These are phyloP conservation scores for Epichloe bromicola DNA, from an alignment of 2,329 filamentous ascomycete genomes.

Conservation along the genomic window DNA sequence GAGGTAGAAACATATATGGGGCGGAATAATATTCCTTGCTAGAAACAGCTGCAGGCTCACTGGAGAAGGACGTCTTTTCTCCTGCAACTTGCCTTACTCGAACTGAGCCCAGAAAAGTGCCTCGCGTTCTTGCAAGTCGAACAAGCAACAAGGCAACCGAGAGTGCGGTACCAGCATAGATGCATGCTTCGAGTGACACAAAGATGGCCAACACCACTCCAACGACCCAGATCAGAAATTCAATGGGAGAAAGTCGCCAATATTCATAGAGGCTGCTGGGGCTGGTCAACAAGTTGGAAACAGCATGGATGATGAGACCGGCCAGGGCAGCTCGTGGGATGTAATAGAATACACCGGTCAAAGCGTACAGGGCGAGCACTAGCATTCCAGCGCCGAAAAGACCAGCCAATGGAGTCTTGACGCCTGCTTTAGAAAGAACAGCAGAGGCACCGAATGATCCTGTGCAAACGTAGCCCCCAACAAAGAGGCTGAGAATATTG, in stretches of 20 bases:
- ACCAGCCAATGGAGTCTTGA: conserved; percentile 65
- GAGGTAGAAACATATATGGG: conserved; percentile 27
- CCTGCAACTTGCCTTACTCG: conserved; percentile 9
- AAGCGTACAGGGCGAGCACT: conserved; percentile 62
- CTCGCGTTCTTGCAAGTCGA: conserved; percentile 32
- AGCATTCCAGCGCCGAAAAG: conserved; percentile 67
- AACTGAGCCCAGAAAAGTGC: conserved; percentile 31
- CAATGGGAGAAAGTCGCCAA: conserved; percentile 62
- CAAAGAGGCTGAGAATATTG: conserved; percentile 63
- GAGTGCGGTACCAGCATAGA: conserved; percentile 33
- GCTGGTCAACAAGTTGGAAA: conserved; percentile 61
- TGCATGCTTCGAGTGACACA: conserved; percentile 35
- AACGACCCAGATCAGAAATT: conserved; percentile 61
- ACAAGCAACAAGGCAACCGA: conserved; percentile 31
- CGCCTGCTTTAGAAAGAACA: conserved; percentile 74
- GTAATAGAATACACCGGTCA: conserved; percentile 69
- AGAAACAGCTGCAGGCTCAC: background rate
- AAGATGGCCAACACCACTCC: conserved; percentile 50
- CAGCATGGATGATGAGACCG: conserved; percentile 73
- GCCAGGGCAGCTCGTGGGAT: conserved; percentile 61
- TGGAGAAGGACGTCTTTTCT: background rate
- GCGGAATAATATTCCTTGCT: background rate
- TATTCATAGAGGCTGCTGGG: conserved; percentile 65
- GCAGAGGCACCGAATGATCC: conserved; percentile 53
- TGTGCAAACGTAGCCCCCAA: conserved; percentile 40